A percentile compares a stretch with the other conserved stretches of the same genome.
Evolutionary conservation across 768 basidiomycete genomes (phyloP).

Genomic region (Suillus subalutaceus): DNA sequence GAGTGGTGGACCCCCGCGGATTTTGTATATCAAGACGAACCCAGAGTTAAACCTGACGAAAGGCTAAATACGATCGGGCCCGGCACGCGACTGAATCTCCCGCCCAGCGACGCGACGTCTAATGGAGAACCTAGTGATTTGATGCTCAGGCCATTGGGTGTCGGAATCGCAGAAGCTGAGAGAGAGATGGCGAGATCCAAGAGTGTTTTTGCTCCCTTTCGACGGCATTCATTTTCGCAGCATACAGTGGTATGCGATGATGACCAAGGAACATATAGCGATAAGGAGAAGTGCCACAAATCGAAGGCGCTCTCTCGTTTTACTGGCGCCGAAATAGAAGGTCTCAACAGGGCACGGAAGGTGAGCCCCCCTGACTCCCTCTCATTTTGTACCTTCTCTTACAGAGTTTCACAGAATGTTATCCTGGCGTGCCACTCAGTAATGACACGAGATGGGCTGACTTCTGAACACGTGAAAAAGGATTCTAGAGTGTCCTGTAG

Average conservation of each 20-base stretch:
- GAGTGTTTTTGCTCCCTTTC: neutral
- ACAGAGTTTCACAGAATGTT: neutral
- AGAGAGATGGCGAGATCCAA: neutral
- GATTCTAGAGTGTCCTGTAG: neutral
- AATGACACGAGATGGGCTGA: neutral
- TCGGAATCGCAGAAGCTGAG: neutral
- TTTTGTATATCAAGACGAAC: neutral
- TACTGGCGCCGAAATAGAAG: neutral
- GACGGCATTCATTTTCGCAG: neutral
- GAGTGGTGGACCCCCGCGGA: neutral
- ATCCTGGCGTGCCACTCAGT: conserved; percentile 1
- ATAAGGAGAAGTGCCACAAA: neutral
- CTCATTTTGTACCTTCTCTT: neutral
- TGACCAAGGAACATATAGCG: neutral
- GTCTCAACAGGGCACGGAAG: neutral
- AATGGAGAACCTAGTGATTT: neutral
- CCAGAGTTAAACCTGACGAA: neutral
- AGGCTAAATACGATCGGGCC: neutral
- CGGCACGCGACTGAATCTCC: neutral
- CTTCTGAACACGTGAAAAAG: neutral
- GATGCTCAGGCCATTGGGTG: neutral
- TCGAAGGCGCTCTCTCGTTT: neutral
- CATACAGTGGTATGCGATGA: neutral
- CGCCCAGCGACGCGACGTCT: neutral
- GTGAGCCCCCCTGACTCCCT: neutral